Percentiles rank a stretch among this genome's conserved stretches.
Evolutionary conservation across 1,139 yeast species (phyloP).

Genomic region (Zhuliangozyma parablackwelliae): DNA sequence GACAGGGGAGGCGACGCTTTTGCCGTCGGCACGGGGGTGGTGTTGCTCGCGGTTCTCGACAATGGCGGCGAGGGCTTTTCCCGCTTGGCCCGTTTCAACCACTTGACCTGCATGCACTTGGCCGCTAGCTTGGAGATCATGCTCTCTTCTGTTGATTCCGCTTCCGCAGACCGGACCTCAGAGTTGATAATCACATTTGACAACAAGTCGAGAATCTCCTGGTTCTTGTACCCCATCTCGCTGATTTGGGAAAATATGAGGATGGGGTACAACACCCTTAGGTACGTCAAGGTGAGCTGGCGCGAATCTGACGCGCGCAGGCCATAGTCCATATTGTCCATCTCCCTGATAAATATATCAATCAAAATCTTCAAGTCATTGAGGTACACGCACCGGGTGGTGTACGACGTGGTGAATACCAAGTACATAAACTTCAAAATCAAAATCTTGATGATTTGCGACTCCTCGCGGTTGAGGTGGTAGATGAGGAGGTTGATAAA

Average conservation of each 20-base stretch:
- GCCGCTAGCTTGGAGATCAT: constrained; percentile 53
- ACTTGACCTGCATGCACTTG: constrained; percentile 56
- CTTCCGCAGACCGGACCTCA: constrained; percentile 5
- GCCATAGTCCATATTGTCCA: constrained; percentile 54
- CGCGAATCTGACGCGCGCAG: constrained; percentile 39
- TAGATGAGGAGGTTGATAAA: constrained; percentile 39
- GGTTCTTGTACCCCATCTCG: constrained; percentile 51
- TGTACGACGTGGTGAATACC: constrained; percentile 62
- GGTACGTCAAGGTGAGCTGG: constrained; percentile 62
- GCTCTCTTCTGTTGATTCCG: constrained; percentile 19
- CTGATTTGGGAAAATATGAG: constrained; percentile 60
- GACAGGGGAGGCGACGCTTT: no score
- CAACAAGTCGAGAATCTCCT: constrained; percentile 50
- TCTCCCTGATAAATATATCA: constrained; percentile 80
- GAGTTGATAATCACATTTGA: constrained; percentile 38
- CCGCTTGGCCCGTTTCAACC: constrained; percentile 37
- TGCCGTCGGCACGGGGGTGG: no score
- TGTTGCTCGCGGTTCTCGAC: no score
- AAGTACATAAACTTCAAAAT: constrained; percentile 74
- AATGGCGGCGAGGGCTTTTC: no score
- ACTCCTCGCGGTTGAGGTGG: constrained; percentile 74
- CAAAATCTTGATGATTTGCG: constrained; percentile 68
- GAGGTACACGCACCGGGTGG: constrained; percentile 67
- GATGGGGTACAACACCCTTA: constrained; percentile 72
- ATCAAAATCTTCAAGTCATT: constrained; percentile 83